A percentile compares a stretch with the other conserved stretches of the same genome.
Conservation (phyloP, 2,329 filamentous ascomycete species). For the Parascedosporium putredinis region DNA sequence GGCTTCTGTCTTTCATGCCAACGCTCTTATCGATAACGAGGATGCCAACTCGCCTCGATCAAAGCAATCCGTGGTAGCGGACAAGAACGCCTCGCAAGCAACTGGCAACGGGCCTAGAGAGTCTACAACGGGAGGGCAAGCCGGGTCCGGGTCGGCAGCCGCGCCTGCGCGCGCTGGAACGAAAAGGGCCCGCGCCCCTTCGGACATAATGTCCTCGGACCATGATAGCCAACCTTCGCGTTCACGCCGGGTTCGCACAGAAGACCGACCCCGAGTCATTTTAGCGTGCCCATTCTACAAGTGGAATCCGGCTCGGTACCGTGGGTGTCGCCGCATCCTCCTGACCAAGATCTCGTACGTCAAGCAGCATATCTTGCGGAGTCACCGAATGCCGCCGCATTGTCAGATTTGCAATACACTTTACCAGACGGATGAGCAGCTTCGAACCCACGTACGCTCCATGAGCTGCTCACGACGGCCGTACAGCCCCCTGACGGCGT, state of each 20-base stretch:
- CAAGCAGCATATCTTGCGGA: conserved; percentile 17
- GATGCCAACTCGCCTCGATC: conserved; percentile 1
- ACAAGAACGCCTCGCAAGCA: background rate
- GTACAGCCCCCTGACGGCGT: conserved; percentile 12
- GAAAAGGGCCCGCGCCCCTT: background rate
- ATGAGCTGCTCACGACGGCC: conserved; percentile 10
- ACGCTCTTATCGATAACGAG: conserved; percentile 6
- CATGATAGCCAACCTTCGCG: conserved; percentile 6
- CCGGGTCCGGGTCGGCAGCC: background rate
- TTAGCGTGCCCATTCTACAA: conserved; percentile 16
- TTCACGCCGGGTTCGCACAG: conserved; percentile 7
- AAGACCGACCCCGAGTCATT: conserved; percentile 6
- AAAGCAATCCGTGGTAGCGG: conserved; percentile 4
- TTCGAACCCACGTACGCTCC: conserved; percentile 12
- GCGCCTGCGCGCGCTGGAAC: background rate
- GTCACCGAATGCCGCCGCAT: conserved; percentile 14
- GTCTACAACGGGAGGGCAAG: background rate
- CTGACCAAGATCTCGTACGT: conserved; percentile 17
- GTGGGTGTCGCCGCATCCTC: conserved; percentile 13
- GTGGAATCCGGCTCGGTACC: conserved; percentile 13
- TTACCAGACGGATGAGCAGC: conserved; percentile 11
- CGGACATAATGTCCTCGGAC: conserved; percentile 8
- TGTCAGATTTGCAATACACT: conserved; percentile 14
- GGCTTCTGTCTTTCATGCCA: background rate
- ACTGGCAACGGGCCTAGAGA: background rate